These are phyloP conservation scores for Oryza officinalis DNA, from an alignment of 176 grass and related monocot species.

Conservation along the genomic window DNA sequence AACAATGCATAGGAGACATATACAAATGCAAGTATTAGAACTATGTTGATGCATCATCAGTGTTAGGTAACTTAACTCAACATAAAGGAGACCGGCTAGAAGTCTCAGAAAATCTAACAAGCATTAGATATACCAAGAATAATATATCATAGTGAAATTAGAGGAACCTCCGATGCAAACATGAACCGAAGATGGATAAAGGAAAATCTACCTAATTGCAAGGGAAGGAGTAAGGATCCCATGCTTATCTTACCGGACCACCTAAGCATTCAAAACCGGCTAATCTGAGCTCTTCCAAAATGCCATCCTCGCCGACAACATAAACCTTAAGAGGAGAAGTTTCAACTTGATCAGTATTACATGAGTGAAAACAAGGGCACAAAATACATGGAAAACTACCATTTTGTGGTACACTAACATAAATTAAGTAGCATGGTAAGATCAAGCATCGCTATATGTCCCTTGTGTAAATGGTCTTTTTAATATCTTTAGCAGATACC, in stretches of 20 bases:
- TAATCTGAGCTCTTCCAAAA: slow-evolving; percentile 85
- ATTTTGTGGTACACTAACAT: slow-evolving; percentile 2
- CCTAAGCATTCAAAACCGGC: slow-evolving; percentile 92
- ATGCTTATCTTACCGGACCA: slow-evolving; percentile 76
- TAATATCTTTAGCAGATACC: background rate
- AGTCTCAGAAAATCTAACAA: slow-evolving; percentile 3
- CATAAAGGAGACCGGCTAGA: background rate
- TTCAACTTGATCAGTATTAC: slow-evolving; percentile 33
- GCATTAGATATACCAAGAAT: slow-evolving; percentile 20
- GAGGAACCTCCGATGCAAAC: background rate
- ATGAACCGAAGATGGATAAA: background rate
- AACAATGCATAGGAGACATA: too few relatives aligned
- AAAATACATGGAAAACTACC: background rate
- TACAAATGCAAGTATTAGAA: too few relatives aligned
- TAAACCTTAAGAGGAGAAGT: slow-evolving; percentile 63
- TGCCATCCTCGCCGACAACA: slow-evolving; percentile 94
- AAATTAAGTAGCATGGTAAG: slow-evolving; percentile 11
- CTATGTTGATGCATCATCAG: too few relatives aligned
- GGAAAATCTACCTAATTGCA: background rate
- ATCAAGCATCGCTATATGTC: background rate
- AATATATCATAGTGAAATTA: background rate
- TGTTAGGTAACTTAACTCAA: too few relatives aligned
- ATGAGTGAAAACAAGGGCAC: background rate
- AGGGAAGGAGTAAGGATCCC: background rate
- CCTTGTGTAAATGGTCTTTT: background rate